phyloP scores from a whole-genome alignment of 2,329 filamentous ascomycete genomes.

The Fusarium udum region DNA sequence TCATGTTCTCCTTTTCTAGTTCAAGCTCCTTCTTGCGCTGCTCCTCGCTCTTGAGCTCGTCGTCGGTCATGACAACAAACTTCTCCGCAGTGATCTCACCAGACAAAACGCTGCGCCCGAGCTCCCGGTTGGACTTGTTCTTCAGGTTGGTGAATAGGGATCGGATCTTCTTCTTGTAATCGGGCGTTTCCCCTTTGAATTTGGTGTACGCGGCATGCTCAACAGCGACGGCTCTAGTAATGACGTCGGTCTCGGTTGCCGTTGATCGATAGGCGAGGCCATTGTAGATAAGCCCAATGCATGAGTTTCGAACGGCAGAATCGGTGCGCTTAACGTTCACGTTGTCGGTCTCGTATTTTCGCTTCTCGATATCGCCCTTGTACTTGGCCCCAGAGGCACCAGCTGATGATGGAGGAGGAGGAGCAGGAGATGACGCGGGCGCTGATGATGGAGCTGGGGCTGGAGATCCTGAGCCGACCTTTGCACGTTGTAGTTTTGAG shows the following conservation, averaged over 20 bases:
- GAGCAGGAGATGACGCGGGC: constrained; percentile 60
- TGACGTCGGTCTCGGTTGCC: constrained; percentile 74
- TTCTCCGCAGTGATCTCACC: constrained; percentile 76
- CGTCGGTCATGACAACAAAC: constrained; percentile 87
- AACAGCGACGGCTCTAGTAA: constrained; percentile 81
- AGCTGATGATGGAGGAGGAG: constrained; percentile 53
- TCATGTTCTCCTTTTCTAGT: constrained; percentile 93
- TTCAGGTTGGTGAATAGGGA: constrained; percentile 96
- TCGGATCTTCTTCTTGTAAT: constrained; percentile 89
- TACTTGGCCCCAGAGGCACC: constrained; percentile 59
- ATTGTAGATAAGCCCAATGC: constrained; percentile 92
- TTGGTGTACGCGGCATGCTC: constrained; percentile 79
- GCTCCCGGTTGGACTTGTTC: constrained; percentile 83
- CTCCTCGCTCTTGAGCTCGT: constrained; percentile 90
- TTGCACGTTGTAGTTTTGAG: constrained; percentile 55
- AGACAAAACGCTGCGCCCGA: constrained; percentile 78
- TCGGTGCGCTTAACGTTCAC: constrained; percentile 81
- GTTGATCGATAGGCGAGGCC: constrained; percentile 78
- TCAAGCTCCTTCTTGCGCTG: constrained; percentile 79
- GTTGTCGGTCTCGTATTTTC: constrained; percentile 82
- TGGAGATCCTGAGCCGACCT: constrained; percentile 51
- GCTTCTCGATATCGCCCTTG: constrained; percentile 77
- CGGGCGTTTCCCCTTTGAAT: constrained; percentile 74
- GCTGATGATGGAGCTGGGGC: constrained; percentile 63
- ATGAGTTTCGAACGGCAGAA: constrained; percentile 79